A percentile compares a stretch with the other conserved stretches of the same genome.
Evolutionary conservation across 176 grass and related monocot species (phyloP).

Genomic region (Pontederia paniculata): DNA sequence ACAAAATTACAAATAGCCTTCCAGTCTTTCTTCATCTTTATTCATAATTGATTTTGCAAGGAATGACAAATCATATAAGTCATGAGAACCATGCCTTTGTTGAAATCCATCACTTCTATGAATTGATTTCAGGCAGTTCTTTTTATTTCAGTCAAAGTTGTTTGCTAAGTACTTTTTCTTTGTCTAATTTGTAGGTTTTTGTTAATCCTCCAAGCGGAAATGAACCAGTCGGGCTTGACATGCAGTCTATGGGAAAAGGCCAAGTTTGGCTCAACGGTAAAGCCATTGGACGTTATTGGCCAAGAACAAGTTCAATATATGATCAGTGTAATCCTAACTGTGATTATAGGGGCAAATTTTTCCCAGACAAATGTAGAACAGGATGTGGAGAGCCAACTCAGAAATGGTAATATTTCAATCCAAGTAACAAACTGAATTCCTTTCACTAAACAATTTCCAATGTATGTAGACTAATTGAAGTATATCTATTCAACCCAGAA

Average conservation of each 20-base stretch:
- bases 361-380: constrained; percentile 62
- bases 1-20: too few species aligned
- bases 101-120: too few species aligned
- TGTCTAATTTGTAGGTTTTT: constrained; percentile 32
- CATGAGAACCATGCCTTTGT: too few species aligned
- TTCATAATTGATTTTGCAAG: too few species aligned
- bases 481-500: too few species aligned
- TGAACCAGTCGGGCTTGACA: constrained; percentile 76
- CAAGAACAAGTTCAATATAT: constrained; percentile 43
- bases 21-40: too few species aligned
- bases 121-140: too few species aligned
- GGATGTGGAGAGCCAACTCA: constrained; percentile 85
- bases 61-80: too few species aligned
- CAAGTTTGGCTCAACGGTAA: constrained; percentile 91
- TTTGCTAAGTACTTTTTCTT: background rate
- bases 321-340: constrained; percentile 52
- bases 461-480: too few species aligned
- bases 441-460: too few species aligned
- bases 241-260: constrained; percentile 95
- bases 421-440: background rate
- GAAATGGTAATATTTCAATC: constrained; percentile 51
- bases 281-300: constrained; percentile 76
- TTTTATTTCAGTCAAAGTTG: background rate
- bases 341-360: constrained; percentile 70
- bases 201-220: constrained; percentile 69